A percentile compares a stretch with the other conserved stretches of the same genome.
phyloP scores from a whole-genome alignment of 345 rosid species.

The Mercurialis annua region DNA sequence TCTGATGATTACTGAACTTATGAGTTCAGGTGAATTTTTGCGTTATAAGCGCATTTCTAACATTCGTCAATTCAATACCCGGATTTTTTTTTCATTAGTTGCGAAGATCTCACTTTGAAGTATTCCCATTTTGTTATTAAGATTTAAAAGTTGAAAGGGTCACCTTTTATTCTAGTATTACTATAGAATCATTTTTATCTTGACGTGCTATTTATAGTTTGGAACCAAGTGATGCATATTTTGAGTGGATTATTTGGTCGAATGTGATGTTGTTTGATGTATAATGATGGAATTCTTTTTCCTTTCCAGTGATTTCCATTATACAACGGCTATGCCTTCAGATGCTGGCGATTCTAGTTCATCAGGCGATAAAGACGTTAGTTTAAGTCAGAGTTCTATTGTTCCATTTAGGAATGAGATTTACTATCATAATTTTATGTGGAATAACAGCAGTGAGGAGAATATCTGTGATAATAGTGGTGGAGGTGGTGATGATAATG shows the following conservation, averaged over 20 bases:
- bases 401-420: conserved; percentile 37
- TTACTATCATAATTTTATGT: conserved; percentile 56
- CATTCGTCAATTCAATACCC: background rate
- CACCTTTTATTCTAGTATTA: background rate
- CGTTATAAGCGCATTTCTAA: background rate
- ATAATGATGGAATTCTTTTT: conserved; percentile 13
- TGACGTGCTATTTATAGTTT: background rate
- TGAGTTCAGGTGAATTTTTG: background rate
- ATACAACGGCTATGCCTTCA: conserved; percentile 26
- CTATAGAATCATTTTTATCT: background rate
- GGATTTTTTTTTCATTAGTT: background rate
- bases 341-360: conserved; percentile 41
- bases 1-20: background rate
- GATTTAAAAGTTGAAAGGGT: background rate
- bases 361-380: conserved; percentile 27
- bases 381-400: conserved; percentile 34
- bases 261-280: background rate
- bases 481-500: conserved; percentile 47
- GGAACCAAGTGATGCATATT: background rate
- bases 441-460: conserved; percentile 48
- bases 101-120: background rate
- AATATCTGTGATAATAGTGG: conserved; percentile 32
- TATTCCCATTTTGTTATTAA: background rate
- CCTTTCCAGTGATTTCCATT: conserved; percentile 38
- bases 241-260: background rate